A percentile compares a stretch with the other conserved stretches of the same genome.
These are phyloP conservation scores for Aspergillus vadensis DNA, from an alignment of 2,329 filamentous ascomycete genomes.

Conservation along the genomic window DNA sequence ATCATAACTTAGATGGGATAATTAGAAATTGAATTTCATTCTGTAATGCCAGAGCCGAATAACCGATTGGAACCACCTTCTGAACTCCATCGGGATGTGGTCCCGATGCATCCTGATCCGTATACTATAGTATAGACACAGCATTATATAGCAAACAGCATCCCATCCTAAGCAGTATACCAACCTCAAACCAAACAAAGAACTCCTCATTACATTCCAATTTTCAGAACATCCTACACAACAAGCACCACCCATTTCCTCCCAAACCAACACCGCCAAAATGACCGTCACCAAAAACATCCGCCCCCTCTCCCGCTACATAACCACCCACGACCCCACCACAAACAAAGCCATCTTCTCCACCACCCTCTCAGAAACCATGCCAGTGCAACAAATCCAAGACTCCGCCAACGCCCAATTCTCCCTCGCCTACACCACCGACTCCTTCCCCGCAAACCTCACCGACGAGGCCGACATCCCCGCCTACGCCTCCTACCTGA, in stretches of 20 bases:
- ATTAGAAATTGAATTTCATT: background rate
- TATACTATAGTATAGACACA: background rate
- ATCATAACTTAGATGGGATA: background rate
- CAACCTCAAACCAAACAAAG: background rate
- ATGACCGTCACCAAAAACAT: conserved; percentile 26
- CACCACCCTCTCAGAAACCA: conserved; percentile 24
- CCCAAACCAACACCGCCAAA: conserved; percentile 15
- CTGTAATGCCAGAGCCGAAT: background rate
- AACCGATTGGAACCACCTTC: background rate
- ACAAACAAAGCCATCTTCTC: conserved; percentile 43
- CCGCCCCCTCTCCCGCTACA: conserved; percentile 38
- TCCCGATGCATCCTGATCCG: conserved; percentile 20
- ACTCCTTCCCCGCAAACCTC: conserved; percentile 51
- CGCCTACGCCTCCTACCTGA: conserved; percentile 49
- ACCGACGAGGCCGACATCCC: conserved; percentile 49
- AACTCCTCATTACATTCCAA: background rate
- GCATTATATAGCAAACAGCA: background rate
- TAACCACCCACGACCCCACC: conserved; percentile 37
- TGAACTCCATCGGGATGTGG: conserved; percentile 21
- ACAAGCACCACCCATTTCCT: background rate
- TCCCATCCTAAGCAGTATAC: background rate
- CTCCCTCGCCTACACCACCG: conserved; percentile 53
- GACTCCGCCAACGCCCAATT: conserved; percentile 53
- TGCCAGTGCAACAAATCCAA: conserved; percentile 24
- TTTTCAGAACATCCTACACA: background rate